Evolutionary conservation across 1,139 yeast species (phyloP), one percentile per base, ranked within the genome.

Genomic region (Yamadazyma oceani): DNA sequence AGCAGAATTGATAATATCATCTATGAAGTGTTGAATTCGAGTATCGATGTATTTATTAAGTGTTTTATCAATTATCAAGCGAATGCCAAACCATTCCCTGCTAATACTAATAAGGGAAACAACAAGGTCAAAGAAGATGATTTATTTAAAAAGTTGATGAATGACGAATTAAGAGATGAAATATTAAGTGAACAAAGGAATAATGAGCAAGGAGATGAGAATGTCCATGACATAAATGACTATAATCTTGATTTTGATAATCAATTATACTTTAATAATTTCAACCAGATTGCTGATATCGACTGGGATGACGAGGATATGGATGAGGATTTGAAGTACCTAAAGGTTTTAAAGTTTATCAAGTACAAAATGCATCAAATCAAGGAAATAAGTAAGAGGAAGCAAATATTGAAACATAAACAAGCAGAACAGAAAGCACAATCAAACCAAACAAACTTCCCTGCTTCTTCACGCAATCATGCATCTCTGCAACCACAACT

Each of bases 291-390:
- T 26, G 42, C 47, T 29, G 66, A 57, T 15, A 69, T 70, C 12
- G 77, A 71, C 48, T 71, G 77, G 77, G 78, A 72, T 42, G 75
- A 71, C 46, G 76, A 71, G 45, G 68, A 69, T 24, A 60, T 71
- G 70, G 75, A 70, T 48, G 78, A 72, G 48, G 76, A 71, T 48
- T 61, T 70, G 53, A 72, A 72, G 46, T 70, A 66, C 40, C 54
- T 71, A 45, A 69, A 69, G 38, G 64, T 69, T 11, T 55, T 71
- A 45, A 69, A 71, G 45, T 69, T 65, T 47, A 57, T 72, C 40
- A 63, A 69, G 52, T 70, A 71, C 49, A 71, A 69, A 45, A 60
- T 45, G 35, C 36, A 39, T 32, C 51, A 45, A 17, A 37, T 49
- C 14, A 40, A 32, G 32, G 52, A 49, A 22, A 17, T 43, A 3